Percentiles rank a stretch among this genome's conserved stretches.
Evolutionary conservation across 2,329 filamentous ascomycete species (phyloP).

Genomic region (Fusarium acutatum): DNA sequence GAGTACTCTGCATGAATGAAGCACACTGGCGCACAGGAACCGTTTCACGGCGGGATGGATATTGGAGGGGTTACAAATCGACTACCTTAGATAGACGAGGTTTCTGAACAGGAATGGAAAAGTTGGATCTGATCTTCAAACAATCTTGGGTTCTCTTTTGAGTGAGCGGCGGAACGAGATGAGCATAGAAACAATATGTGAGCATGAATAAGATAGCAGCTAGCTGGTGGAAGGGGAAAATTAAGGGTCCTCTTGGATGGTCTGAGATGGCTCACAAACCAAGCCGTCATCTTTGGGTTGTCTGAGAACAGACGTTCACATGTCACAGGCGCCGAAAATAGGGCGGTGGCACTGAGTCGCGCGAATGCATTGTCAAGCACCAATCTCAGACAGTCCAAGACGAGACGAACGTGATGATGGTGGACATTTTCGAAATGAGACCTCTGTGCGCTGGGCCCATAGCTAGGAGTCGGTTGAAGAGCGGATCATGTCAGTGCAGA

Average conservation of each 20-base stretch:
- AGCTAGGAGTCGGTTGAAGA: not conserved
- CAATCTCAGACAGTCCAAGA: constrained; percentile 10
- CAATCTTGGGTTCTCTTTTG: constrained; percentile 16
- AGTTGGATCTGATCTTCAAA: constrained; percentile 29
- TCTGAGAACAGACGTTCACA: constrained; percentile 2
- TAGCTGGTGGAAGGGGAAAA: not conserved
- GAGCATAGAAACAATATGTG: constrained; percentile 12
- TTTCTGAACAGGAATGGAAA: constrained; percentile 28
- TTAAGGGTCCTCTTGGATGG: not conserved
- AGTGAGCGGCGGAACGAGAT: constrained; percentile 12
- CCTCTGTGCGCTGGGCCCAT: constrained; percentile 23
- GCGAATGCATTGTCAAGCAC: constrained; percentile 5
- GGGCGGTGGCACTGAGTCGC: constrained; percentile 1
- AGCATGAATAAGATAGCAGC: not conserved
- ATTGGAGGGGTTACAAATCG: constrained; percentile 1
- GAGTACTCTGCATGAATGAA: constrained; percentile 25
- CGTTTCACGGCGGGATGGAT: constrained; percentile 27
- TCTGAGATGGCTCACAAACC: not conserved
- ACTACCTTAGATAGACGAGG: constrained; percentile 24
- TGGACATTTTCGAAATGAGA: constrained; percentile 29
- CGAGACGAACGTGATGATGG: not conserved
- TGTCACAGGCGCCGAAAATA: constrained; percentile 15
- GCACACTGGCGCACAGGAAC: constrained; percentile 28
- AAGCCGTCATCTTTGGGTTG: constrained; percentile 2
- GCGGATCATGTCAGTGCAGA: not conserved